Evolutionary conservation across 331 rosid genomes (phyloP), one percentile per base, ranked within the genome.

Genomic region (Saraca asoca): DNA sequence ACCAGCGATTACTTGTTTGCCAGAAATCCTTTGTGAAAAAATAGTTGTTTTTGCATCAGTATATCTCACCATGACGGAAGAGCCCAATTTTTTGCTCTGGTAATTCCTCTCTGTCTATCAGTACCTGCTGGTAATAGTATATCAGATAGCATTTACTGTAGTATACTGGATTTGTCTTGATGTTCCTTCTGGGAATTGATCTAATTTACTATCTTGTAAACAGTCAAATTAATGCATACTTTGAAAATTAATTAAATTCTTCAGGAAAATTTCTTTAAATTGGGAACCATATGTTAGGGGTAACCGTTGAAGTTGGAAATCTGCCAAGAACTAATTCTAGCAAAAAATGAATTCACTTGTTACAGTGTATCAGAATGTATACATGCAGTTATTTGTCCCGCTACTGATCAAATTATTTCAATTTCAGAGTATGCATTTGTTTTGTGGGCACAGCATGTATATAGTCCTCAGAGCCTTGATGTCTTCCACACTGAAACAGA

Each of bases 1-100:
- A 94, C 76, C 95, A 85, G 81, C 79, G 95, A 71, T 80, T 94
- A 66, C 99, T 94, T 45, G 91, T 94, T 70, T 94, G 96, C 85
- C 99, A 94, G 79, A 94, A 94, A 82, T 93, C 88, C 2, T 90
- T 94, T 64, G 53, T 90, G 61, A 90, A 72, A 76, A 94, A 88
- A 83, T 94, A 87, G 88, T 68, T 52, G 73, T 46, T 64, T 78
- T 80, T 62, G 44, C 72, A 49, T 48, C 74, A 64, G 42, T 69
- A 64, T 57, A 58, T 75, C 75, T 76, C 83, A 69, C 76, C 80
- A 63, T 67, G 70, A 68, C 57, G 51, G 62, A 86, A 59, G 65
- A 78, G 78, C 78, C 68, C 83, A 44, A 69, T 70, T 80, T 72
- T 81, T 82, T 58, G 50, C 78, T 73, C 87, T 70, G 97, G 97